A percentile compares a stretch with the other conserved stretches of the same genome.
These are phyloP conservation scores for Floccularia luteovirens DNA, from an alignment of 768 basidiomycete species.

Conservation along the genomic window DNA sequence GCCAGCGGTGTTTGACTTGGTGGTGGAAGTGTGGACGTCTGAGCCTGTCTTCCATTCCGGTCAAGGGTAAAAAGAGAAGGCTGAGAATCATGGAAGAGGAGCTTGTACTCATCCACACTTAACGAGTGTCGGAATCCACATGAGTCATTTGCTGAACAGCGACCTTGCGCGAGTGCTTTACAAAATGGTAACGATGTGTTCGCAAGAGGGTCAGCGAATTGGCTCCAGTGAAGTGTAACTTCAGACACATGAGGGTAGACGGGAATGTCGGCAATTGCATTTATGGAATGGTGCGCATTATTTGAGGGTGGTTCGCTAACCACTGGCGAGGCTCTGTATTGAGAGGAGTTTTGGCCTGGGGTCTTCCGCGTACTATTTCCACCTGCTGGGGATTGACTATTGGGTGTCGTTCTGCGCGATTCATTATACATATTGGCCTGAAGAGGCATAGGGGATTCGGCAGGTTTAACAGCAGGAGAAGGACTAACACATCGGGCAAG, in stretches of 20 bases:
- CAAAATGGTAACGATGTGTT: conserved; percentile 26
- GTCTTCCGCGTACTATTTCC: too few relatives aligned
- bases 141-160: conserved; percentile 20
- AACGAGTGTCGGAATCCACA: conserved; percentile 34
- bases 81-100: conserved; percentile 29
- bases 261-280: neutral
- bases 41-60: conserved; percentile 2
- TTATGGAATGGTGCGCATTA: neutral
- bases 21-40: neutral
- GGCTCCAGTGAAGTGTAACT: conserved; percentile 28
- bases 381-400: too few relatives aligned
- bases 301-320: neutral
- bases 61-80: conserved; percentile 21
- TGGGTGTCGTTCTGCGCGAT: too few relatives aligned
- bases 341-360: too few relatives aligned
- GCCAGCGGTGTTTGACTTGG: conserved; percentile 1
- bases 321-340: neutral
- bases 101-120: conserved; percentile 26
- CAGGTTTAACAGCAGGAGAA: too few relatives aligned
- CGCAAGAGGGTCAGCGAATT: conserved; percentile 32
- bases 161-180: conserved; percentile 28
- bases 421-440: too few relatives aligned
- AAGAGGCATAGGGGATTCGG: too few relatives aligned
- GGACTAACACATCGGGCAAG: too few relatives aligned
- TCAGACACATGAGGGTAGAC: conserved; percentile 13